Conservation (phyloP, 2,329 filamentous ascomycete genomes). For the Cladosporium sp. region DNA sequence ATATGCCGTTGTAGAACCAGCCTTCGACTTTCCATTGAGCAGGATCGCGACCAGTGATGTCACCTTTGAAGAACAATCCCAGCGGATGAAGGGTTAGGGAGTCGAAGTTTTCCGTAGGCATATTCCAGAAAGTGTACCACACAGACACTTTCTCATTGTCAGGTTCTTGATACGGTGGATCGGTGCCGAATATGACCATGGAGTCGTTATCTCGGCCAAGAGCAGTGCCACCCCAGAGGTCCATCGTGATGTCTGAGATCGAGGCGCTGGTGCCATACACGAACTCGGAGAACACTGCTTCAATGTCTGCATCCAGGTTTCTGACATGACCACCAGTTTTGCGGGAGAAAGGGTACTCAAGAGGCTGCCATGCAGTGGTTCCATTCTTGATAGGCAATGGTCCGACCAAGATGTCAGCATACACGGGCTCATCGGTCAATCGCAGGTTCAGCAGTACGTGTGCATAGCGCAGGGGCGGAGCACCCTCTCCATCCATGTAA, state of each 20-base stretch:
- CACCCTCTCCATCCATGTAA: conserved; percentile 39
- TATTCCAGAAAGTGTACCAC: too few relatives aligned
- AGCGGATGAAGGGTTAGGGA: too few relatives aligned
- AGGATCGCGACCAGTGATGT: too few relatives aligned
- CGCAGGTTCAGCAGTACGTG: conserved; percentile 41
- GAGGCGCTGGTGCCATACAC: conserved; percentile 26
- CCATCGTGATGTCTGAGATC: conserved; percentile 41
- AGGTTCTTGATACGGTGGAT: conserved; percentile 40
- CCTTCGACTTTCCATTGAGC: too few relatives aligned
- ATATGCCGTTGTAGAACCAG: too few relatives aligned
- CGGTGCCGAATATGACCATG: conserved; percentile 29
- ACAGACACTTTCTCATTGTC: conserved; percentile 37
- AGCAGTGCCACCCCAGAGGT: conserved; percentile 40
- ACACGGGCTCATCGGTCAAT: conserved; percentile 35
- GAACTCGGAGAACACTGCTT: conserved; percentile 22
- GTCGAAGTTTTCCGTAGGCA: too few relatives aligned
- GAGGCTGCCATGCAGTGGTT: conserved; percentile 32
- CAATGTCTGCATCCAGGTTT: conserved; percentile 26
- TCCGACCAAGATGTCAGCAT: conserved; percentile 46
- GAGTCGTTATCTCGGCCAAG: conserved; percentile 36
- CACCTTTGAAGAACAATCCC: too few relatives aligned
- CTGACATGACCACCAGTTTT: conserved; percentile 29
- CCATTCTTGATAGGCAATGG: conserved; percentile 43
- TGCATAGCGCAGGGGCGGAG: conserved; percentile 40
- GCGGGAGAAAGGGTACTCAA: conserved; percentile 41